Base-by-base conservation (phyloP, 441 rosid genomes). In the Melastoma candidum region DNA sequence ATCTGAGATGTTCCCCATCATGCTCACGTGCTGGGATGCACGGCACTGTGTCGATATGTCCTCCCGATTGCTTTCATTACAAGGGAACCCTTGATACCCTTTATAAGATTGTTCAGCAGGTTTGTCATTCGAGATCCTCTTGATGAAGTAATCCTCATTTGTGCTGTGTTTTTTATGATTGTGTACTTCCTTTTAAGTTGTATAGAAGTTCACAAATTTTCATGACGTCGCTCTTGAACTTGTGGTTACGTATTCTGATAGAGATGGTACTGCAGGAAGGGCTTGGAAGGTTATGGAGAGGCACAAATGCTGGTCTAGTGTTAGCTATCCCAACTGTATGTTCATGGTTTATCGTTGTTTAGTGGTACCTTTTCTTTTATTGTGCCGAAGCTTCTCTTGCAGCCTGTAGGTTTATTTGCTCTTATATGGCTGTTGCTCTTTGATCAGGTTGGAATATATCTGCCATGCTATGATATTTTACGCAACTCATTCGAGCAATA, bases 1-100 rank as follows among this genome's bases (percentile, higher is more conserved):
- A 93, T 71, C 64, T 89, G 46, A 89, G 97, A 68, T 93, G 99
- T 60, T 86, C 99, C 1, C 99, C 96, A 1, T 78, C 97, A 12
- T 93, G 99, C 25, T n/a, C 95, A 4, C 99, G 90, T 8, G 99
- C 97, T 65, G 97, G 97, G 61, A 76, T 93, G 77, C 96, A 86
- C 1, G 99, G 99, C n/a, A 89, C 99, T 0, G 97, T 93, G 9
- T 75, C 95, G 24, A 80, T 93, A 69, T 93, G 99, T 54, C 97
- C 99, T 27, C 99, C 99, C 8, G 99, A 93, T 75, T 93, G 99
- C 67, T 93, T 93, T 68, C 97, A 81, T 59, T 93, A 93, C 63
- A 86, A 85, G 65, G 95, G 99, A 66, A 89, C 99, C 3, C 57
- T 93, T 11, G 99, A 93, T 81, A 96, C 89, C 62, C 77, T 89